Base-by-base conservation (phyloP, 177 flowering plant species). In the Vitis hybrid region DNA sequence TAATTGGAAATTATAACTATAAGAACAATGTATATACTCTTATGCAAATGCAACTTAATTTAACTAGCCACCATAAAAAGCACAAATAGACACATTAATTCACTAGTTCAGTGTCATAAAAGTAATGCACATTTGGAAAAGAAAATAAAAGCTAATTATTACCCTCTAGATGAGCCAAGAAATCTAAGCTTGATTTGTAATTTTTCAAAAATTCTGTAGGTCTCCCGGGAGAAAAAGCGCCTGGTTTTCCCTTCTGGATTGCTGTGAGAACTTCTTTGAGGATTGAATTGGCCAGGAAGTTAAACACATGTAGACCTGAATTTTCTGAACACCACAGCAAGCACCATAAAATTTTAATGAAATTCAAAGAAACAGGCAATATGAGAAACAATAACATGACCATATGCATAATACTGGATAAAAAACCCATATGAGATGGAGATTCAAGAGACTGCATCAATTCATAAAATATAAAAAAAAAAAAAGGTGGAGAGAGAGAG, bases 141-240 rank as follows among this genome's bases (percentile, higher is more conserved):
- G 17, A 66, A 49, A 32, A 19, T 23, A 45, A 19, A 30, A 8
- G 21, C 4, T 39, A 9, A 51, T 39, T 1, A 50, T 73, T 88
- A 96, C 99, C 99, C 91, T 96, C 99, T 68, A 96, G 82, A 77
- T 83, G 73, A 73, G 86, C 83, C 86, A 96, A 75, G 80, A 94
- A 92, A 68, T 75, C 87, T 10, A 93, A 76, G 79, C 94, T 93
- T 64, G 98, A 76, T 80, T 89, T 94, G 80, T 92, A 96, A 78
- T 96, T 93, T 81, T 75, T 89, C 71, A 96, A 73, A 77, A 96
- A 96, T 62, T 84, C 86, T 11, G 85, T 77, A 64, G 99, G 99
- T 74, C 92, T 92, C 82, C 99, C 98, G 3, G 97, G 92, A 68
- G 98, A 88, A 76, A 96, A 87, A n/a, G 91, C 98, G 67, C 94